Conservation (phyloP, 2,329 filamentous ascomycete species). For the Achaetomium macrosporum region DNA sequence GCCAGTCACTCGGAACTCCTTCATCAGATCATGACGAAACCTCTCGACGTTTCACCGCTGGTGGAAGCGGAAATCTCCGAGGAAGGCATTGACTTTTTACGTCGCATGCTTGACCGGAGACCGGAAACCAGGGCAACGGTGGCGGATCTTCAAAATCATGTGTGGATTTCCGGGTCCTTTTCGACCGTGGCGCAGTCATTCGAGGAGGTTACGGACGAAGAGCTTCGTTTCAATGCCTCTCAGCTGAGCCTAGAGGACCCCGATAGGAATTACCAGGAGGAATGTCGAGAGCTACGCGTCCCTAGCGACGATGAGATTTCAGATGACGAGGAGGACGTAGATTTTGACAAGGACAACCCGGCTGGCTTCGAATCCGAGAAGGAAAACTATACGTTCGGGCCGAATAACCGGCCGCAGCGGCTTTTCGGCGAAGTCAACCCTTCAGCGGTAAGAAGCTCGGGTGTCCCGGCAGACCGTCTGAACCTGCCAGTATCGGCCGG, state of each 20-base stretch:
- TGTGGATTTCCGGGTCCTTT: constrained; percentile 56
- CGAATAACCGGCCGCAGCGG: constrained; percentile 33
- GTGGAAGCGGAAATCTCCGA: constrained; percentile 53
- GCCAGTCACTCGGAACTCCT: constrained; percentile 74
- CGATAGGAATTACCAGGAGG: constrained; percentile 19
- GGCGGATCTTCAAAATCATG: constrained; percentile 60
- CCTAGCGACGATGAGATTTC: constrained; percentile 28
- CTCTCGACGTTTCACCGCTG: constrained; percentile 62
- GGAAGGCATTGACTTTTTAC: constrained; percentile 66
- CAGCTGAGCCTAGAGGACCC: constrained; percentile 56
- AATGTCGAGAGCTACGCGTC: constrained; percentile 16
- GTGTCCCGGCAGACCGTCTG: constrained; percentile 41
- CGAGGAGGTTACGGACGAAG: constrained; percentile 58
- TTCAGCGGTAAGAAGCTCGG: constrained; percentile 50
- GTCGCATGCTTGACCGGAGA: constrained; percentile 73
- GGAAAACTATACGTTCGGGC: constrained; percentile 68
- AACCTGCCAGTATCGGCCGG: constrained; percentile 40
- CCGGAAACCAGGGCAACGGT: constrained; percentile 73
- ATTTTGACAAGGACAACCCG: constrained; percentile 34
- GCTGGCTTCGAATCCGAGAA: constrained; percentile 66
- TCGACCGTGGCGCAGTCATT: constrained; percentile 38
- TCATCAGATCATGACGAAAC: constrained; percentile 75
- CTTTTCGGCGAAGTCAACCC: constrained; percentile 52
- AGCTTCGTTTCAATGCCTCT: constrained; percentile 54
- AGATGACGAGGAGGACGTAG: constrained; percentile 29